phyloP scores from a whole-genome alignment of 768 basidiomycete genomes.

The Leccinum variicolor region DNA sequence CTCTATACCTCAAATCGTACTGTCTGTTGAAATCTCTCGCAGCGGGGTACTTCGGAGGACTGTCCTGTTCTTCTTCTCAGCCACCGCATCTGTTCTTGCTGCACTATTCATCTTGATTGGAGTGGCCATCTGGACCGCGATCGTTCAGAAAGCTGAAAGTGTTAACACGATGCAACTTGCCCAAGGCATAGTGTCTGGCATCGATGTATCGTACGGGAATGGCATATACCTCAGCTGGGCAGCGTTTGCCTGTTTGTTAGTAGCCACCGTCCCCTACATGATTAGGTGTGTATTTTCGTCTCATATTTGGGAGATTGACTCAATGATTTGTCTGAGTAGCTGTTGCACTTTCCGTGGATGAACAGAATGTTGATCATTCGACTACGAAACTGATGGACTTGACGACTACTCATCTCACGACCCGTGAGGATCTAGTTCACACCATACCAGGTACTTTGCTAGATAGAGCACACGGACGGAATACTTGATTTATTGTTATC shows the following conservation, averaged over 20 bases:
- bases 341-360: constrained; percentile 80
- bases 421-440: constrained; percentile 1
- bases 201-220: constrained; percentile 56
- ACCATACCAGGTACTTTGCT: constrained; percentile 2
- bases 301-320: background rate
- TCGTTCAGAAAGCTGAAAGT: constrained; percentile 59
- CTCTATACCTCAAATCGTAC: background rate
- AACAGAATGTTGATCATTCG: constrained; percentile 30
- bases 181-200: constrained; percentile 49
- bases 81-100: constrained; percentile 56
- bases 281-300: constrained; percentile 53
- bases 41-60: constrained; percentile 69
- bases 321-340: constrained; percentile 35
- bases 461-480: constrained; percentile 14
- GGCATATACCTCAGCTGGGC: constrained; percentile 73
- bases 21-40: constrained; percentile 6
- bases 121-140: constrained; percentile 73
- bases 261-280: constrained; percentile 72
- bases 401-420: constrained; percentile 16
- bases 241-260: constrained; percentile 61
- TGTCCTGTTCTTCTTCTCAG: constrained; percentile 64
- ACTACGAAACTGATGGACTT: constrained; percentile 9
- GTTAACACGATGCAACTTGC: constrained; percentile 54
- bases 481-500: constrained; percentile 24
- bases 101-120: constrained; percentile 64